These are phyloP conservation scores for Nemania sp. DNA, from an alignment of 2,329 filamentous ascomycete genomes.

Conservation along the genomic window DNA sequence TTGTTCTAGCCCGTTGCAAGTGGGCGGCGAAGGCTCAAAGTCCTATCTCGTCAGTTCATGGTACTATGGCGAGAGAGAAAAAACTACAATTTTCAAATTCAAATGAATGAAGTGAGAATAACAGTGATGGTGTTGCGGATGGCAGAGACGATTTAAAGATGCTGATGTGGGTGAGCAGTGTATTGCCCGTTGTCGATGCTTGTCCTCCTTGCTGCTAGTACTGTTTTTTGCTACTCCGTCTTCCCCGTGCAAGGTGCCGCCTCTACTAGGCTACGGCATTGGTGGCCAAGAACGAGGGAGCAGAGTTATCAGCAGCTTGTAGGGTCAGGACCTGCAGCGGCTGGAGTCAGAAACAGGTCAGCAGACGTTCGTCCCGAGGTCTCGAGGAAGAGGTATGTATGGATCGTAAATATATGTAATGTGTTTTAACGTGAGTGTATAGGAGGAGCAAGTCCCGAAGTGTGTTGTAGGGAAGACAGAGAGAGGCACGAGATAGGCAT, in stretches of 20 bases:
- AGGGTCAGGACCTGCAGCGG: slow-evolving; percentile 42
- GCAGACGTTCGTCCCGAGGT: slow-evolving; percentile 36
- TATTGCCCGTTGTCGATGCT: slow-evolving; percentile 19
- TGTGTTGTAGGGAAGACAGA: slow-evolving; percentile 11
- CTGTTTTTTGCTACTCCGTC: slow-evolving; percentile 25
- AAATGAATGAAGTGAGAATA: slow-evolving; percentile 18
- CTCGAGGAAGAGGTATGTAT: slow-evolving; percentile 18
- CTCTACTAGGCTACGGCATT: slow-evolving; percentile 49
- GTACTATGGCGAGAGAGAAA: slow-evolving; percentile 36
- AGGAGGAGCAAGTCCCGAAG: neutral
- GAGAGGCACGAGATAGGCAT: slow-evolving; percentile 22
- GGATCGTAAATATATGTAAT: slow-evolving; percentile 9
- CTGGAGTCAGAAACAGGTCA: slow-evolving; percentile 44
- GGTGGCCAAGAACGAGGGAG: slow-evolving; percentile 43
- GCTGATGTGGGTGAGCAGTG: slow-evolving; percentile 24
- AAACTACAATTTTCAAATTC: slow-evolving; percentile 30
- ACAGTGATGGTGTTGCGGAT: slow-evolving; percentile 34
- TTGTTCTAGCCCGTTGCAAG: slow-evolving; percentile 61
- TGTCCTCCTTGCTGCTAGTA: slow-evolving; percentile 9
- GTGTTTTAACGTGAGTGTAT: slow-evolving; percentile 13
- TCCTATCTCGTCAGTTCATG: slow-evolving; percentile 60
- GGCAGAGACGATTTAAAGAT: slow-evolving; percentile 33
- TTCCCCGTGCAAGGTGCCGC: slow-evolving; percentile 44
- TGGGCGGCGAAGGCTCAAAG: slow-evolving; percentile 65
- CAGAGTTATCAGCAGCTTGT: slow-evolving; percentile 37